Conservation (phyloP, 163 green algal genomes). For the Chloromonas sp. region DNA sequence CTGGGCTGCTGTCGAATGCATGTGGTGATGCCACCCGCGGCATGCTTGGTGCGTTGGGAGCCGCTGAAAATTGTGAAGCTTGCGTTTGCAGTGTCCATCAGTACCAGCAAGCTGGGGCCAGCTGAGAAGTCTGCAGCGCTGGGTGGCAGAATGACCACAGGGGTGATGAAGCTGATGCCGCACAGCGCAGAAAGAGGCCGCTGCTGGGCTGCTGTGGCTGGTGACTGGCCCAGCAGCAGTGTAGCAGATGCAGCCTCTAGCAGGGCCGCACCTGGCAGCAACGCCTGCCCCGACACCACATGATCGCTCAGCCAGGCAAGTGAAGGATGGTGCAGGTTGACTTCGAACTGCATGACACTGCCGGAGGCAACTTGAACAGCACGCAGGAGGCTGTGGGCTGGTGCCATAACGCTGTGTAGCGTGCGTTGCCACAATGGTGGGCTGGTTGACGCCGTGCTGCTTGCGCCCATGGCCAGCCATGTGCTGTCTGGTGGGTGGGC, state of each 20-base stretch:
- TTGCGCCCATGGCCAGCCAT: neutral
- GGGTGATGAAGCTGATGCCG: too few species aligned
- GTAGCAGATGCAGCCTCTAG: neutral
- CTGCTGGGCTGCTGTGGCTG: too few species aligned
- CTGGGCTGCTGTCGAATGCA: neutral
- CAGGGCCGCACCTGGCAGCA: slow-evolving; percentile 21
- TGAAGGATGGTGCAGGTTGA: slow-evolving; percentile 15
- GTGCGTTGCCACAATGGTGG: slow-evolving; percentile 9
- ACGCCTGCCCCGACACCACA: slow-evolving; percentile 16
- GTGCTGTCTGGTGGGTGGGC: neutral
- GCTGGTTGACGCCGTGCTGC: too few species aligned
- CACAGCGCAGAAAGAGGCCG: too few species aligned
- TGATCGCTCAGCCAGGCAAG: slow-evolving; percentile 40
- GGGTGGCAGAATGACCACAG: too few species aligned
- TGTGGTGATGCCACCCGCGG: neutral
- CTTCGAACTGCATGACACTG: slow-evolving; percentile 5
- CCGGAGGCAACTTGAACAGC: neutral
- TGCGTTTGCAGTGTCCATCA: neutral
- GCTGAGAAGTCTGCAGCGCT: neutral
- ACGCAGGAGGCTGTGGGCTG: slow-evolving; percentile 28
- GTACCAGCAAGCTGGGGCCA: neutral
- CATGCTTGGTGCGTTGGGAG: neutral
- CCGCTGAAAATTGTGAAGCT: neutral
- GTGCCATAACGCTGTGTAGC: slow-evolving; percentile 29
- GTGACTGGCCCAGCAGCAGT: neutral